These are phyloP conservation scores for Curvularia lunata DNA, from an alignment of 2,329 filamentous ascomycete genomes.

Conservation along the genomic window DNA sequence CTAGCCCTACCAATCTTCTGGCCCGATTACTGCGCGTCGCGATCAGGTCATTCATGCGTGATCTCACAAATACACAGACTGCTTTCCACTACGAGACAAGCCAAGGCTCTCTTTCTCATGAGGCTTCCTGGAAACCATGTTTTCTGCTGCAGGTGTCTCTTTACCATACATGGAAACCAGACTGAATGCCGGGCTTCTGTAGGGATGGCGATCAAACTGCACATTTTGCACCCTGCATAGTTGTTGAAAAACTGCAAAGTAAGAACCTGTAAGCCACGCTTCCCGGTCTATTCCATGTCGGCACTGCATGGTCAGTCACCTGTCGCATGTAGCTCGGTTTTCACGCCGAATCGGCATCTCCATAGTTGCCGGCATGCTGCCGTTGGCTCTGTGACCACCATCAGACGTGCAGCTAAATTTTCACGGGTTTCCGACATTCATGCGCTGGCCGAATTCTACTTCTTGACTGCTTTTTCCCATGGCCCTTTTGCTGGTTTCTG, in stretches of 20 bases:
- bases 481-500: background rate
- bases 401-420: background rate
- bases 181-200: background rate
- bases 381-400: slow-evolving; percentile 1
- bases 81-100: background rate
- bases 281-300: slow-evolving; percentile 21
- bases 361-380: slow-evolving; percentile 25
- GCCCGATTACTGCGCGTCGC: slow-evolving; percentile 16
- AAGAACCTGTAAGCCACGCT: slow-evolving; percentile 23
- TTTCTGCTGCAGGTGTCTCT: background rate
- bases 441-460: background rate
- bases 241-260: slow-evolving; percentile 17
- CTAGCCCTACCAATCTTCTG: slow-evolving; percentile 13
- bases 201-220: background rate
- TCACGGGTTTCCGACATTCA: background rate
- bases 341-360: slow-evolving; percentile 37
- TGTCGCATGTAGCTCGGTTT: slow-evolving; percentile 27
- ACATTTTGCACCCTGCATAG: slow-evolving; percentile 4
- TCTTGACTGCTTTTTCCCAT: background rate
- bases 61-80: slow-evolving; percentile 8
- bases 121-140: background rate
- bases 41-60: slow-evolving; percentile 31
- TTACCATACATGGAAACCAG: background rate
- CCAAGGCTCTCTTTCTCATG: background rate
- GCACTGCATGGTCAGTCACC: slow-evolving; percentile 16